Evolutionary conservation across 345 rosid species (phyloP).

Genomic region (Acer negundo): DNA sequence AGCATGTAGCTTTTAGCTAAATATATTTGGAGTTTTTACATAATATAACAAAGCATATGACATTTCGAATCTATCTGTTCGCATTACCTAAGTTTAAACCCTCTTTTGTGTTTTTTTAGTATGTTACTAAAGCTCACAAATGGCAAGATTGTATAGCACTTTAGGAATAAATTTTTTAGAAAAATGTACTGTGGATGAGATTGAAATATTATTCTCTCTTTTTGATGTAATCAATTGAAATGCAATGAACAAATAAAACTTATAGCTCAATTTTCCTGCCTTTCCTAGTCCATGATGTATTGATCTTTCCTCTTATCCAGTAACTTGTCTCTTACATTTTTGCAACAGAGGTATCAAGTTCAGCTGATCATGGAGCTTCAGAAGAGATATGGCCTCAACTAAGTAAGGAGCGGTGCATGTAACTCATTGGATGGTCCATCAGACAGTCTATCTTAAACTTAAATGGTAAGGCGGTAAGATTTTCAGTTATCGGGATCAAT

Average conservation of each 20-base stretch:
- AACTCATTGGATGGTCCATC: background rate
- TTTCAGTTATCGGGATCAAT: too few relatives aligned
- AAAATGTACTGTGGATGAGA: background rate
- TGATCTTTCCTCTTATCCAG: background rate
- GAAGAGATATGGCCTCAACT: background rate
- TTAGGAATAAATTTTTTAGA: background rate
- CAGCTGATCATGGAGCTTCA: background rate
- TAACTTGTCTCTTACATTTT: background rate
- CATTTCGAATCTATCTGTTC: background rate
- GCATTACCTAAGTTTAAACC: background rate
- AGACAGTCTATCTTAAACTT: too few relatives aligned
- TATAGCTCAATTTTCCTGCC: background rate
- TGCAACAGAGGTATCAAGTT: background rate
- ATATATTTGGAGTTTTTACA: slow-evolving; percentile 1
- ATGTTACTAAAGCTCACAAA: background rate
- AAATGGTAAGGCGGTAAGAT: too few relatives aligned
- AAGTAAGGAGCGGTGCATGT: background rate
- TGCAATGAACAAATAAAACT: background rate
- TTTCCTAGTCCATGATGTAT: background rate
- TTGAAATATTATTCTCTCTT: background rate
- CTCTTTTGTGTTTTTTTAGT: background rate
- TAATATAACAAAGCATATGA: background rate
- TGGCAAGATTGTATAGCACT: slow-evolving; percentile 16
- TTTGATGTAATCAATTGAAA: slow-evolving; percentile 16
- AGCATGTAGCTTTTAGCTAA: slow-evolving; percentile 10